Conservation (phyloP, 2,329 filamentous ascomycete genomes). For the Hypoxylon sp. region DNA sequence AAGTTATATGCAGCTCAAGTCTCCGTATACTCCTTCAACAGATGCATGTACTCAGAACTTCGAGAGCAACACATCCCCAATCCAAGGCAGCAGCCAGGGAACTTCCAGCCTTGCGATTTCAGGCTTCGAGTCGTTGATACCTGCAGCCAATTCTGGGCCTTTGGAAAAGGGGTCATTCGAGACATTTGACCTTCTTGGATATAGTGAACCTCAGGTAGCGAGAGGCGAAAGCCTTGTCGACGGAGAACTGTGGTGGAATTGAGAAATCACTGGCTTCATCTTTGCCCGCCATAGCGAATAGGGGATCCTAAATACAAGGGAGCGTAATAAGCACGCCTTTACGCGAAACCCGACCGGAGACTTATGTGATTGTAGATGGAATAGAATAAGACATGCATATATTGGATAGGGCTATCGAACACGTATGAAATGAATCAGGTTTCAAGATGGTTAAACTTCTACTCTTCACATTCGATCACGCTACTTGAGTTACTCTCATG, state of each 20-base stretch:
- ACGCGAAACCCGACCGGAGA: not conserved
- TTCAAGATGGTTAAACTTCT: not conserved
- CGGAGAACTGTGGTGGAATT: conserved; percentile 35
- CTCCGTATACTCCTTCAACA: not conserved
- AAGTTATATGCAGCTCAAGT: not conserved
- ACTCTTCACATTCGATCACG: not conserved
- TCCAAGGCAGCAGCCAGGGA: not conserved
- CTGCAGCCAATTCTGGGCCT: conserved; percentile 22
- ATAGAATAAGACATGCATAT: not conserved
- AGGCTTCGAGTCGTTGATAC: conserved; percentile 21
- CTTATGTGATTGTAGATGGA: not conserved
- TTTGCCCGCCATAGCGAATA: not conserved
- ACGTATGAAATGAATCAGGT: not conserved
- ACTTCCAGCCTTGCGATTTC: not conserved
- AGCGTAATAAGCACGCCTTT: not conserved
- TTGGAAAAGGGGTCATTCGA: conserved; percentile 25
- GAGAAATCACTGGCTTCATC: not conserved
- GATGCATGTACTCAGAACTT: not conserved
- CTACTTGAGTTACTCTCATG: not conserved
- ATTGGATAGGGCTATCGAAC: not conserved
- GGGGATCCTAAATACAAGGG: not conserved
- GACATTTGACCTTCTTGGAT: conserved; percentile 24
- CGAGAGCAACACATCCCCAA: conserved; percentile 1
- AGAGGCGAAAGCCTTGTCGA: conserved; percentile 16
- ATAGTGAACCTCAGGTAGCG: conserved; percentile 13